Percentiles rank a stretch among this genome's conserved stretches.
Evolutionary conservation across 441 rosid species (phyloP).

Genomic region (Populus trichocarpa): DNA sequence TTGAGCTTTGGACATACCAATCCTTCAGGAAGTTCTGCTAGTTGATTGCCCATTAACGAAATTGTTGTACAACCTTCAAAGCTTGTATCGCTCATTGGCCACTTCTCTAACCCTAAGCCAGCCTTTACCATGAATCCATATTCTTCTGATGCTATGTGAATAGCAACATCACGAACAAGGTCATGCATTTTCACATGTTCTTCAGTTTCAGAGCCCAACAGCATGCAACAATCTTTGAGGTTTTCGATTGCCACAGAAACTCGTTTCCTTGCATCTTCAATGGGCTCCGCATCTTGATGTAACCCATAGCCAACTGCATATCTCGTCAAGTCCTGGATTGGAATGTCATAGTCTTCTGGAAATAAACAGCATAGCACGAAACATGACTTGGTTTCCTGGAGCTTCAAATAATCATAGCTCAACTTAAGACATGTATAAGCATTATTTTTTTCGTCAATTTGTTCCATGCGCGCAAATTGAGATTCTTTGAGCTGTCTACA

Average conservation of each 20-base stretch:
- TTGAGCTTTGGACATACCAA: too few relatives aligned
- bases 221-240: slow-evolving; percentile 15
- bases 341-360: slow-evolving; percentile 12
- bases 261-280: slow-evolving; percentile 6
- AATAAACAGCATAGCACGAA: slow-evolving; percentile 17
- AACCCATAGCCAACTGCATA: slow-evolving; percentile 5
- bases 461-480: neutral
- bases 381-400: neutral
- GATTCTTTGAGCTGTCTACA: neutral
- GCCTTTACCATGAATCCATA: neutral
- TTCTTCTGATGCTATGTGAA: slow-evolving; percentile 5
- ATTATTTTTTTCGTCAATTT: neutral
- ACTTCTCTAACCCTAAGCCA: neutral
- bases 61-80: too few relatives aligned
- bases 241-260: neutral
- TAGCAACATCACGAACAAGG: slow-evolving; percentile 17
- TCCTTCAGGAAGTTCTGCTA: too few relatives aligned
- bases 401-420: slow-evolving; percentile 8
- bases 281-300: neutral
- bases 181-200: slow-evolving; percentile 20
- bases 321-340: neutral
- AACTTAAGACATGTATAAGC: neutral
- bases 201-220: neutral
- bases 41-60: too few relatives aligned
- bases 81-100: neutral